A percentile compares a stretch with the other conserved stretches of the same genome.
Conservation (phyloP, 192 early-diverging fungal genomes). For the Coemansia sp. region DNA sequence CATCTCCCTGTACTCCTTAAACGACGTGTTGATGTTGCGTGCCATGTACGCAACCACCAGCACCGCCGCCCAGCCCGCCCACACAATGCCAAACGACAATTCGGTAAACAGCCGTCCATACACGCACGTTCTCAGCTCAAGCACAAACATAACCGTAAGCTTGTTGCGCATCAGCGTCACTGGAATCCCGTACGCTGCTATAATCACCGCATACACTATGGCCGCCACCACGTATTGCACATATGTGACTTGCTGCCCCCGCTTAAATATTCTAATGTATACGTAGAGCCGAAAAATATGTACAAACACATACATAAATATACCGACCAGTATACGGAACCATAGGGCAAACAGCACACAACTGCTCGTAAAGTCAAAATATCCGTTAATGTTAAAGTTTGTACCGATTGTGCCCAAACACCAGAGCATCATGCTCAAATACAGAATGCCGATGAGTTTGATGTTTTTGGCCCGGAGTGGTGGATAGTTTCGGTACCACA, state of each 20-base stretch:
- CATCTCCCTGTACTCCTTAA: conserved; percentile 52
- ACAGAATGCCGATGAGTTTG: conserved; percentile 27
- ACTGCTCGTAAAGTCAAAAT: conserved; percentile 13
- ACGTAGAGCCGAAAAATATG: conserved; percentile 40
- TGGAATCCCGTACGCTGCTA: conserved; percentile 23
- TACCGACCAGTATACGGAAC: conserved; percentile 35
- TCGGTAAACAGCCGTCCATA: conserved; percentile 32
- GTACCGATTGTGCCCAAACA: conserved; percentile 41
- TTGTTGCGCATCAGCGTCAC: conserved; percentile 19
- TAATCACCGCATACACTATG: conserved; percentile 4
- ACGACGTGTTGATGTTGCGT: conserved; percentile 51
- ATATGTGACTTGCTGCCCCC: conserved; percentile 11
- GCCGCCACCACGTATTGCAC: conserved; percentile 7
- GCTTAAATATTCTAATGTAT: conserved; percentile 42
- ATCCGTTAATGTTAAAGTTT: conserved; percentile 21
- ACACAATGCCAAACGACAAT: conserved; percentile 39
- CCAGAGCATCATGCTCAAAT: conserved; percentile 39
- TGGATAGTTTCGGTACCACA: conserved; percentile 28
- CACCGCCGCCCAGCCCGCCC: conserved; percentile 28
- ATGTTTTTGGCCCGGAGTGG: conserved; percentile 48
- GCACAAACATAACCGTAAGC: conserved; percentile 17
- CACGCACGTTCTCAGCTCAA: conserved; percentile 7
- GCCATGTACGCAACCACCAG: conserved; percentile 19
- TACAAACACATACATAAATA: conserved; percentile 31
- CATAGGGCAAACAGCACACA: conserved; percentile 38